Conservation (phyloP, 2,329 filamentous ascomycete species). For the Sclerotiophoma versabilis region DNA sequence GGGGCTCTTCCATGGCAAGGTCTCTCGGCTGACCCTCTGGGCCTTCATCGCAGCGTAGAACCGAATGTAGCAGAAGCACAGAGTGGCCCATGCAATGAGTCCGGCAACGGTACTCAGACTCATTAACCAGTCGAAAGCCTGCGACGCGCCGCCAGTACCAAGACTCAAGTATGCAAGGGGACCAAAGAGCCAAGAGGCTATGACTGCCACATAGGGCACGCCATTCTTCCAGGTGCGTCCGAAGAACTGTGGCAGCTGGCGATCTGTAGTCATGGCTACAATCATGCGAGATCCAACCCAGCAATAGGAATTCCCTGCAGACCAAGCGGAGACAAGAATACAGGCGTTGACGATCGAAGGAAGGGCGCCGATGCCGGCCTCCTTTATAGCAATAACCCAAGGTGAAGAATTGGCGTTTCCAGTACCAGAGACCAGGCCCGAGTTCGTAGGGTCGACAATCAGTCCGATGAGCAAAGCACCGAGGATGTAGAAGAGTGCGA, state of each 20-base stretch:
- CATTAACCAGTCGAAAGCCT: conserved; percentile 74
- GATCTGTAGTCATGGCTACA: conserved; percentile 32
- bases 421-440: conserved; percentile 39
- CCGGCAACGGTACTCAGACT: conserved; percentile 74
- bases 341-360: conserved; percentile 35
- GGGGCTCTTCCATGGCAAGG: conserved; percentile 70
- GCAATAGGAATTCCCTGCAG: conserved; percentile 35
- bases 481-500: conserved; percentile 53
- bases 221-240: conserved; percentile 60
- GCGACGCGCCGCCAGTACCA: conserved; percentile 65
- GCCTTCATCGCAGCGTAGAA: conserved; percentile 72
- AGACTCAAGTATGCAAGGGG: conserved; percentile 74
- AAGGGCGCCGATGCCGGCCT: conserved; percentile 53
- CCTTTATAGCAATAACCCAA: conserved; percentile 60
- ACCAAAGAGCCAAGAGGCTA: conserved; percentile 63
- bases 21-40: conserved; percentile 64
- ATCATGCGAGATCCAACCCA: conserved; percentile 36
- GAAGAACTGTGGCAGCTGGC: conserved; percentile 34
- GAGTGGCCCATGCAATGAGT: conserved; percentile 49
- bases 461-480: conserved; percentile 63
- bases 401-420: conserved; percentile 55
- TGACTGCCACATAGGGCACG: conserved; percentile 72
- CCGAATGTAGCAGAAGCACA: conserved; percentile 71
- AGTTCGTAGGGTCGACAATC: conserved; percentile 60
- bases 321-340: conserved; percentile 37